A percentile compares a stretch with the other conserved stretches of the same genome.
These are phyloP conservation scores for Davidsoniella eucalypti DNA, from an alignment of 2,329 filamentous ascomycete genomes.

Conservation along the genomic window DNA sequence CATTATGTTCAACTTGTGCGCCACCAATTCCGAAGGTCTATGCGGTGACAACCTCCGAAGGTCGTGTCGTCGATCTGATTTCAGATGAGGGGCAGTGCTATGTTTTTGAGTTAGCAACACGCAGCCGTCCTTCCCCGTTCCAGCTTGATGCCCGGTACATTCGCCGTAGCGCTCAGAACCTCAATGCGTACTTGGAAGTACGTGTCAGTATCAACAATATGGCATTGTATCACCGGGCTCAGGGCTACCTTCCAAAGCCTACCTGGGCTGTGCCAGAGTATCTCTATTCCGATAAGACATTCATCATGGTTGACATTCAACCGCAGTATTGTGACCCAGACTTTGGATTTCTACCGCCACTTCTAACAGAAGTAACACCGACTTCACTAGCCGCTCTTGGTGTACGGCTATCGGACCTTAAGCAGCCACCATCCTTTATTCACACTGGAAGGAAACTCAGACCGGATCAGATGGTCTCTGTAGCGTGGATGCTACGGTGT, in stretches of 20 bases:
- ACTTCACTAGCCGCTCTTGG: neutral
- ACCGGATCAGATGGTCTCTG: slow-evolving; percentile 15
- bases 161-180: no score
- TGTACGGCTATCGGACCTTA: neutral
- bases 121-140: slow-evolving; percentile 8
- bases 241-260: slow-evolving; percentile 12
- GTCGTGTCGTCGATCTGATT: slow-evolving; percentile 8
- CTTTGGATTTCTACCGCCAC: neutral
- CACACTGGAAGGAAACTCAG: slow-evolving; percentile 12
- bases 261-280: neutral
- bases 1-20: slow-evolving; percentile 1
- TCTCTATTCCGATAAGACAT: no score
- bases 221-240: slow-evolving; percentile 13
- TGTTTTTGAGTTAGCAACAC: slow-evolving; percentile 8
- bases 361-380: slow-evolving; percentile 3
- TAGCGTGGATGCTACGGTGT: slow-evolving; percentile 17
- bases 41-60: slow-evolving; percentile 5
- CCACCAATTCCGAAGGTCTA: slow-evolving; percentile 2
- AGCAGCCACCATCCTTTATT: slow-evolving; percentile 14
- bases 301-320: neutral
- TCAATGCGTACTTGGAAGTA: slow-evolving; percentile 4
- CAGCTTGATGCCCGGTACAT: slow-evolving; percentile 3
- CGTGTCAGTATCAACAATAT: slow-evolving; percentile 13
- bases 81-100: slow-evolving; percentile 8
- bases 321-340: slow-evolving; percentile 1